Percentiles rank a stretch among this genome's conserved stretches.
Conservation (phyloP, 768 basidiomycete genomes). For the Leccinum rimulosum region DNA sequence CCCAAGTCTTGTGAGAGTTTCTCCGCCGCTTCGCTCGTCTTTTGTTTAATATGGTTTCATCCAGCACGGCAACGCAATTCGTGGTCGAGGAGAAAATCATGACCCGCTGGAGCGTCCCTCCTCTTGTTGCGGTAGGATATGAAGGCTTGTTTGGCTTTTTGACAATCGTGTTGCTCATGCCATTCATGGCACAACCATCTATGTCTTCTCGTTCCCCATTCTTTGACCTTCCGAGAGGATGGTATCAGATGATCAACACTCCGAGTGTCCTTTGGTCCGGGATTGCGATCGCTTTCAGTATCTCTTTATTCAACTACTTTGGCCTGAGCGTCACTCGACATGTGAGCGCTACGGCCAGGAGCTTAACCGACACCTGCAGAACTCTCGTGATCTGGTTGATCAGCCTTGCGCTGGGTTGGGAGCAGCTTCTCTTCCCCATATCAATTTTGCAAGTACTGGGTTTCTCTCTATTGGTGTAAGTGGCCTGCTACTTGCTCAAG, state of each 20-base stretch:
- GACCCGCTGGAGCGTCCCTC: constrained; percentile 79
- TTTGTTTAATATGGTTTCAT: constrained; percentile 7
- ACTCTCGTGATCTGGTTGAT: constrained; percentile 96
- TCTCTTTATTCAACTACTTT: constrained; percentile 85
- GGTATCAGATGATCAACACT: constrained; percentile 81
- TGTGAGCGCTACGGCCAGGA: constrained; percentile 90
- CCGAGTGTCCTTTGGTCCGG: constrained; percentile 67
- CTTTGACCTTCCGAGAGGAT: constrained; percentile 90
- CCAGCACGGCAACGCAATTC: constrained; percentile 86
- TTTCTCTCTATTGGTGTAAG: constrained; percentile 88
- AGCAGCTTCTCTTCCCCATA: constrained; percentile 76
- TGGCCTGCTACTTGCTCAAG: constrained; percentile 22
- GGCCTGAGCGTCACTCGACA: constrained; percentile 90
- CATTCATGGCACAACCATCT: constrained; percentile 71
- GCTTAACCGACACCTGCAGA: constrained; percentile 91
- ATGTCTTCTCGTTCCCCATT: constrained; percentile 62
- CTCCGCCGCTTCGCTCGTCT: neutral
- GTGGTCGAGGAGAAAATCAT: constrained; percentile 98
- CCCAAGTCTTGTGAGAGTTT: constrained; percentile 83
- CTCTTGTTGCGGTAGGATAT: constrained; percentile 89
- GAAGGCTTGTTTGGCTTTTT: constrained; percentile 91
- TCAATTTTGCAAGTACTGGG: constrained; percentile 80
- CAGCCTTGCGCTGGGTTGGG: constrained; percentile 89
- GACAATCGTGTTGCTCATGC: constrained; percentile 76
- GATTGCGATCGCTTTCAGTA: constrained; percentile 71